These are phyloP conservation scores for Fusarium piperis DNA, from an alignment of 2,329 filamentous ascomycete species.

Conservation along the genomic window DNA sequence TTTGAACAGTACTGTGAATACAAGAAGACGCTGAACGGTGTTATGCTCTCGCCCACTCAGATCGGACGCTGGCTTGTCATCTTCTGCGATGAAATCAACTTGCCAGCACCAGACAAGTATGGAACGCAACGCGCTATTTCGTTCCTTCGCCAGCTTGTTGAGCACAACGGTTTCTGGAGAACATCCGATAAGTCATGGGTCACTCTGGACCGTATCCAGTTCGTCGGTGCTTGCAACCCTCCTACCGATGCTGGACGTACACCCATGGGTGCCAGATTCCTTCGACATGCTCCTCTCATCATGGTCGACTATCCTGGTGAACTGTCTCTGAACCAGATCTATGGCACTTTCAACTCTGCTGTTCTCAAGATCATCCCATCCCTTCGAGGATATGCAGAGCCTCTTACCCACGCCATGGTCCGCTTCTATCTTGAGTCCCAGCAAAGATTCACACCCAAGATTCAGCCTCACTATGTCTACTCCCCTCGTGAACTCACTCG, in stretches of 20 bases:
- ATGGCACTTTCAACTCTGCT: slow-evolving; percentile 96
- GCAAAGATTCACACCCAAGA: slow-evolving; percentile 91
- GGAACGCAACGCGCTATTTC: slow-evolving; percentile 97
- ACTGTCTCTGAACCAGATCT: slow-evolving; percentile 93
- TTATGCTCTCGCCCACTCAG: slow-evolving; percentile 94
- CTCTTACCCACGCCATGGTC: slow-evolving; percentile 97
- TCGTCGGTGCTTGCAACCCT: slow-evolving; percentile 98
- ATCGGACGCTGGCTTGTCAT: slow-evolving; percentile 98
- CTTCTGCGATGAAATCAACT: slow-evolving; percentile 99
- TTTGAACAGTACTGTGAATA: slow-evolving; percentile 99
- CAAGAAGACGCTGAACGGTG: slow-evolving; percentile 96
- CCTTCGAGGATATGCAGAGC: slow-evolving; percentile 92
- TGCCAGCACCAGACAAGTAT: slow-evolving; percentile 97
- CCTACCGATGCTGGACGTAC: slow-evolving; percentile 97
- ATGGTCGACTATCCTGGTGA: slow-evolving; percentile 99
- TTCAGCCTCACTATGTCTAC: slow-evolving; percentile 99
- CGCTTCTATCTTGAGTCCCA: slow-evolving; percentile 96
- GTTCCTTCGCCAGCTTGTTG: slow-evolving; percentile 95
- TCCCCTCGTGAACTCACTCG: slow-evolving; percentile 97
- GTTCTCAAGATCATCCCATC: slow-evolving; percentile 96
- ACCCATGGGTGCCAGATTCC: slow-evolving; percentile 89
- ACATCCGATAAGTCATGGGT: slow-evolving; percentile 99
- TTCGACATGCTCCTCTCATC: slow-evolving; percentile 95
- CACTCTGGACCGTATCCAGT: slow-evolving; percentile 96
- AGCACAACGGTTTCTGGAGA: slow-evolving; percentile 99